Evolutionary conservation across 192 early-diverging fungal genomes (phyloP).

Genomic region (Mortierella hygrophila): DNA sequence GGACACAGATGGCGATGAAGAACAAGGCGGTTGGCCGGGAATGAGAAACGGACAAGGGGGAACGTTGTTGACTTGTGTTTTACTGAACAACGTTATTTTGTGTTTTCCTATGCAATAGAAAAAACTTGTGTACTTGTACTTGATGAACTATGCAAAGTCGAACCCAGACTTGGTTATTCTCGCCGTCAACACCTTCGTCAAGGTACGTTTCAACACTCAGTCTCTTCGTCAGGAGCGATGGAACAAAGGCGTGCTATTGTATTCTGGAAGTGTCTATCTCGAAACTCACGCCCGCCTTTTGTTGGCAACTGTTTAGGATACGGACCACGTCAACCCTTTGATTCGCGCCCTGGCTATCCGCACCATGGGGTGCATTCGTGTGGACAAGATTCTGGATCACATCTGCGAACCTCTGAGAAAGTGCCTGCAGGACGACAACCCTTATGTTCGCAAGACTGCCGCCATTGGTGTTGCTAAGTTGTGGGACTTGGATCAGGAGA

Average conservation of each 20-base stretch:
- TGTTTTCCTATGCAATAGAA: constrained; percentile 63
- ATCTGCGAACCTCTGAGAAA: constrained; percentile 91
- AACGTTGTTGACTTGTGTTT: background rate
- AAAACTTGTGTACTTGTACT: constrained; percentile 96
- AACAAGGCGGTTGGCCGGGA: background rate
- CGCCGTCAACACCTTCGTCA: constrained; percentile 97
- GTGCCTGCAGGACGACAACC: constrained; percentile 89
- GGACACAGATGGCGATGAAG: background rate
- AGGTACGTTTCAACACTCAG: constrained; percentile 60
- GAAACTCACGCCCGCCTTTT: background rate
- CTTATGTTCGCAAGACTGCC: constrained; percentile 97
- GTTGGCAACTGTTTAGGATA: constrained; percentile 68
- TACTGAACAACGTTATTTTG: background rate
- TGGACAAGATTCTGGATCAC: constrained; percentile 94
- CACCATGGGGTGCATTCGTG: constrained; percentile 97
- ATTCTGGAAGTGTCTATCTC: background rate
- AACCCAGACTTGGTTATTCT: constrained; percentile 96
- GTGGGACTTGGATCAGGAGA: constrained; percentile 87
- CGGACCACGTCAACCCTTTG: constrained; percentile 92
- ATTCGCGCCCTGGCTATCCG: constrained; percentile 95
- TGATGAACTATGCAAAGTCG: constrained; percentile 97
- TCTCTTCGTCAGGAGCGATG: background rate
- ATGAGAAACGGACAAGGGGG: background rate
- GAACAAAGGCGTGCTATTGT: background rate
- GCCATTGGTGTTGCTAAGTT: constrained; percentile 95